A percentile compares a stretch with the other conserved stretches of the same genome.
phyloP scores from a whole-genome alignment of 2,329 filamentous ascomycete species.

The Claviceps humidiphila region DNA sequence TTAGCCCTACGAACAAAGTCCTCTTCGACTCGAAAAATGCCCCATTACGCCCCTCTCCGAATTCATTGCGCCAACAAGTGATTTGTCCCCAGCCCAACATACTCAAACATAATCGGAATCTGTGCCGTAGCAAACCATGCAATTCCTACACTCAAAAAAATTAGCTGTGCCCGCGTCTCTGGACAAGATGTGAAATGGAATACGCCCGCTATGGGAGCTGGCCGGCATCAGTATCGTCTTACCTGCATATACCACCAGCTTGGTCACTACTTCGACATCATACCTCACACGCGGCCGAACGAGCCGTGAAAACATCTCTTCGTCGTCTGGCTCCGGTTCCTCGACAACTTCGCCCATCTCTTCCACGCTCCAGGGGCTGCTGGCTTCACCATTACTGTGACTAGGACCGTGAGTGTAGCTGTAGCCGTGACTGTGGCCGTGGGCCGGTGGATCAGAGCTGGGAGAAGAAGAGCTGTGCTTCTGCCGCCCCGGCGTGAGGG shows the following conservation, averaged over 20 bases:
- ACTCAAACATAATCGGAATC: conserved; percentile 61
- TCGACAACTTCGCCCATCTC: conserved; percentile 11
- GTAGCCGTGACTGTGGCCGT: conserved; percentile 9
- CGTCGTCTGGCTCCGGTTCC: conserved; percentile 47
- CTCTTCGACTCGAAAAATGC: too few species aligned
- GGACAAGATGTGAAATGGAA: too few species aligned
- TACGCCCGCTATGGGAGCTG: too few species aligned
- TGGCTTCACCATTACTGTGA: conserved; percentile 60
- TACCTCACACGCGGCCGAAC: conserved; percentile 83
- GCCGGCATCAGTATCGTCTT: conserved; percentile 9
- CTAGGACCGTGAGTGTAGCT: conserved; percentile 24
- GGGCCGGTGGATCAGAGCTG: conserved; percentile 49
- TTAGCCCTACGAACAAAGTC: too few species aligned
- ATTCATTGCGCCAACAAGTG: conserved; percentile 17
- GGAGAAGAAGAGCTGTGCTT: conserved; percentile 31
- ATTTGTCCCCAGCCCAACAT: conserved; percentile 37
- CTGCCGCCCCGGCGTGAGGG: conserved; percentile 31
- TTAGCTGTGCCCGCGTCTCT: not conserved
- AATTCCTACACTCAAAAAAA: conserved; percentile 44
- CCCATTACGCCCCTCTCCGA: too few species aligned
- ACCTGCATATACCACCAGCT: conserved; percentile 90
- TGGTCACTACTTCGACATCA: conserved; percentile 97
- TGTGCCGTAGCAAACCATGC: conserved; percentile 66
- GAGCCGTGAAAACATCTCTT: conserved; percentile 71
- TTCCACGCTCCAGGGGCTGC: conserved; percentile 12